These are phyloP conservation scores for Mycena amicta DNA, from an alignment of 768 basidiomycete species.

Conservation along the genomic window DNA sequence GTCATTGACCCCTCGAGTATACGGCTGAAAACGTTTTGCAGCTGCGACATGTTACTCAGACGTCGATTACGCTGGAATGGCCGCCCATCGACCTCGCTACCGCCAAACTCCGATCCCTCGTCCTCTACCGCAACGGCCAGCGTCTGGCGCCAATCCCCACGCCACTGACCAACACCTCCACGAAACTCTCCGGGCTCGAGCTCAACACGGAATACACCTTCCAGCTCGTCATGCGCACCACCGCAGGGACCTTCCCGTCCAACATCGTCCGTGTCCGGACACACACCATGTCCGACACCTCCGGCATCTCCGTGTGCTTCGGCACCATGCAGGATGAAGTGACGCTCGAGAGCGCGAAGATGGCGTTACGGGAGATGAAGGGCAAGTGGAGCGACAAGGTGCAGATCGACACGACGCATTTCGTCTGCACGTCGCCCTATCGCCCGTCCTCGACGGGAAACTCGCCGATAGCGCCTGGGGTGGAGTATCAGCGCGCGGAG, in stretches of 20 bases:
- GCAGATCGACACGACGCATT: slow-evolving; percentile 97
- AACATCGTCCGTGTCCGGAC: slow-evolving; percentile 83
- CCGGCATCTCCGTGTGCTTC: slow-evolving; percentile 93
- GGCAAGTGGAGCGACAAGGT: slow-evolving; percentile 92
- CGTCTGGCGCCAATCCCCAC: slow-evolving; percentile 86
- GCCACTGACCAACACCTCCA: slow-evolving; percentile 81
- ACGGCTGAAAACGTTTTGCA: too few relatives aligned
- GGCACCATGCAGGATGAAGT: slow-evolving; percentile 81
- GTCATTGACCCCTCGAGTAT: too few relatives aligned
- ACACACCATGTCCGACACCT: slow-evolving; percentile 94
- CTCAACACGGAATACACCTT: slow-evolving; percentile 88
- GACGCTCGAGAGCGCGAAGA: slow-evolving; percentile 78
- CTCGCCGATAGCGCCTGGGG: slow-evolving; percentile 62
- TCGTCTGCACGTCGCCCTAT: slow-evolving; percentile 93
- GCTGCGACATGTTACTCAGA: slow-evolving; percentile 95
- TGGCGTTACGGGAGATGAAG: slow-evolving; percentile 80
- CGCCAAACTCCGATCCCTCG: slow-evolving; percentile 83
- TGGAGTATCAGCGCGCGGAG: slow-evolving; percentile 93
- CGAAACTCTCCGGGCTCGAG: slow-evolving; percentile 82
- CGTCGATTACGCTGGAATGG: slow-evolving; percentile 97
- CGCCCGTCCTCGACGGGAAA: slow-evolving; percentile 69
- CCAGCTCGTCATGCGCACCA: slow-evolving; percentile 91
- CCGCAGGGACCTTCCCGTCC: slow-evolving; percentile 87
- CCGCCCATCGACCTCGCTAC: slow-evolving; percentile 81
- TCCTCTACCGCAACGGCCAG: slow-evolving; percentile 91